Conservation (phyloP, 371 early-diverging fungal genomes). For the Quaeritorhiza haematococci region DNA sequence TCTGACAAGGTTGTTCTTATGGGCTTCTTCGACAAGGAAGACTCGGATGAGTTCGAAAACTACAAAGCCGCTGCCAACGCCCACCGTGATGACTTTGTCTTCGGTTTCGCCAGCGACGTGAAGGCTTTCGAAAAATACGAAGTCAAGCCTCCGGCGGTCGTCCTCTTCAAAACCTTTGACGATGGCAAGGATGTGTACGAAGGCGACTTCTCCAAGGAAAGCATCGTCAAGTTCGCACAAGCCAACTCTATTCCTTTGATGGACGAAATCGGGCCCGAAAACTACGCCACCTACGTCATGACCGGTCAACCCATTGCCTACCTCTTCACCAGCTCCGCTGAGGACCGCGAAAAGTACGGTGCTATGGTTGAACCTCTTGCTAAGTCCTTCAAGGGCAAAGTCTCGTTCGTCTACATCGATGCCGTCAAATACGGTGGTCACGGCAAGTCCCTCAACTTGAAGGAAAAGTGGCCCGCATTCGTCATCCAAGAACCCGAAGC, state of each 20-base stretch:
- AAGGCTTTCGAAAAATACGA: conserved; percentile 46
- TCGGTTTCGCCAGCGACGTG: conserved; percentile 68
- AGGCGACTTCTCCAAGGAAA: conserved; percentile 49
- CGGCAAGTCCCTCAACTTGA: conserved; percentile 76
- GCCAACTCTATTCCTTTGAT: conserved; percentile 75
- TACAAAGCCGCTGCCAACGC: conserved; percentile 65
- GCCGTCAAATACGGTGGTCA: conserved; percentile 77
- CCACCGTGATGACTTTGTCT: conserved; percentile 76
- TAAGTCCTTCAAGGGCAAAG: conserved; percentile 74
- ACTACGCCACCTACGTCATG: conserved; percentile 77
- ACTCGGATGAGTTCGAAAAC: conserved; percentile 55
- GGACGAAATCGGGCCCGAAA: conserved; percentile 84
- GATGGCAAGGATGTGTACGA: conserved; percentile 66
- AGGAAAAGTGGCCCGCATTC: conserved; percentile 87
- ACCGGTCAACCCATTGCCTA: conserved; percentile 83
- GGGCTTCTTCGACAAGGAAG: conserved; percentile 62
- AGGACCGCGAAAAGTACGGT: conserved; percentile 50
- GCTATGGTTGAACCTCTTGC: conserved; percentile 65
- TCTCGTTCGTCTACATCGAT: conserved; percentile 87
- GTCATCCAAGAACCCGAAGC: conserved; percentile 70
- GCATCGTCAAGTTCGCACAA: conserved; percentile 62
- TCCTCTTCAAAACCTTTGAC: conserved; percentile 87
- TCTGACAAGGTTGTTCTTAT: conserved; percentile 85
- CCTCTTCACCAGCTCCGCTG: conserved; percentile 69
- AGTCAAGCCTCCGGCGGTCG: conserved; percentile 59